Conservation (phyloP, 768 basidiomycete species). For the Tephrocybe rancida region DNA sequence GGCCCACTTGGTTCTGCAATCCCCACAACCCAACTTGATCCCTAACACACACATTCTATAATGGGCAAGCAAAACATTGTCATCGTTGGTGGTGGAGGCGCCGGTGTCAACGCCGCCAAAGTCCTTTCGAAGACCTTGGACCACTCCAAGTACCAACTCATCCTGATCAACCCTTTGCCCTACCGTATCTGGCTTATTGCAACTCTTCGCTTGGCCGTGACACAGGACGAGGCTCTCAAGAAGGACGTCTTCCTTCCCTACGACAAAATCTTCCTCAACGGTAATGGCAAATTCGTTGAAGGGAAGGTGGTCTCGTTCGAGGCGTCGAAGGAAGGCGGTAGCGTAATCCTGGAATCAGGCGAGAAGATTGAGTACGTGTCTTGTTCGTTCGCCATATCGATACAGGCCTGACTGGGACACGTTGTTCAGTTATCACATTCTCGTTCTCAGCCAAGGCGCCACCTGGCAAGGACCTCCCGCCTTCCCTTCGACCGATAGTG, state of each 20-base stretch:
- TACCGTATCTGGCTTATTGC: constrained; percentile 55
- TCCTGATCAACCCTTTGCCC: constrained; percentile 56
- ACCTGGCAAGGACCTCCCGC: constrained; percentile 51
- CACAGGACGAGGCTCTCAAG: constrained; percentile 43
- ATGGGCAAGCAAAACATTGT: constrained; percentile 28
- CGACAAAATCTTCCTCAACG: constrained; percentile 52
- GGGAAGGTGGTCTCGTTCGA: constrained; percentile 37
- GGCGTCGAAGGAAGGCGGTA: constrained; percentile 33
- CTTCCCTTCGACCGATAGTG: constrained; percentile 41
- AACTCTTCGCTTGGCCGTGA: constrained; percentile 53
- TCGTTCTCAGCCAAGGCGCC: constrained; percentile 64
- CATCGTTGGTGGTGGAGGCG: constrained; percentile 63
- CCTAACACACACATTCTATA: background rate
- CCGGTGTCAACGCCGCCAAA: constrained; percentile 48
- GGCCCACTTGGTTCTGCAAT: background rate
- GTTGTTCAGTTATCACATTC: constrained; percentile 45
- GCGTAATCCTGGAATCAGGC: constrained; percentile 53
- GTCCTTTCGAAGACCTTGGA: constrained; percentile 54
- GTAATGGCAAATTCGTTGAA: constrained; percentile 50
- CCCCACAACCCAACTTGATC: background rate
- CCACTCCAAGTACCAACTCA: constrained; percentile 46
- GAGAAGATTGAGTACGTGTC: constrained; percentile 38
- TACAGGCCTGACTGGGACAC: background rate
- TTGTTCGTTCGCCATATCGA: background rate
- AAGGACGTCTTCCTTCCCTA: constrained; percentile 51